phyloP scores from a whole-genome alignment of 805 yeast genomes.

The Saturnispora mendoncae region DNA sequence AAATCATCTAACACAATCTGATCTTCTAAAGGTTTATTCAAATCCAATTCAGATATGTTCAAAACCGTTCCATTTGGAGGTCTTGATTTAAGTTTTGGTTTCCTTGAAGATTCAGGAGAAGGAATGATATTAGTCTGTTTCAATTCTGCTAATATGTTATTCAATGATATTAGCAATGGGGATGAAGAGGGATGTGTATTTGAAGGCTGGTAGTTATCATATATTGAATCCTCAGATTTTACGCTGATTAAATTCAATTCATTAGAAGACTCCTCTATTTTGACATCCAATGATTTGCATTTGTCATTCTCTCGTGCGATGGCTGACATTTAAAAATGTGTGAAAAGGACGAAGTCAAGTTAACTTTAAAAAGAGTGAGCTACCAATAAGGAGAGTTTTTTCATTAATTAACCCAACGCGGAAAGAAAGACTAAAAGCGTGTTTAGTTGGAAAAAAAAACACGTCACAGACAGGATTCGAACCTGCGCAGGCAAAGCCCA shows the following conservation, averaged over 20 bases:
- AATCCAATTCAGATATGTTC: slow-evolving; percentile 27
- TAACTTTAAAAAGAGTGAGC: too few species aligned
- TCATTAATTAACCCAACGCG: background rate
- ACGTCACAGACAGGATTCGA: slow-evolving; percentile 99
- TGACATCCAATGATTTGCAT: too few species aligned
- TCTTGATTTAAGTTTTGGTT: slow-evolving; percentile 38
- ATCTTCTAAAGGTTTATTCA: slow-evolving; percentile 22
- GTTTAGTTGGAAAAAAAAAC: too few species aligned
- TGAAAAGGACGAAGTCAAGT: too few species aligned
- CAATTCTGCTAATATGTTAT: slow-evolving; percentile 1
- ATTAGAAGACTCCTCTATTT: too few species aligned
- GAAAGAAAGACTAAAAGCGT: too few species aligned
- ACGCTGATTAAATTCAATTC: too few species aligned
- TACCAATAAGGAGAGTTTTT: background rate
- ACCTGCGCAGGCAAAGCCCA: slow-evolving; percentile 96
- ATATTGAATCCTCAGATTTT: too few species aligned
- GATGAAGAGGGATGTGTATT: background rate
- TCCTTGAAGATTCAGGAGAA: slow-evolving; percentile 24
- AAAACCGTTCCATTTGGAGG: slow-evolving; percentile 40
- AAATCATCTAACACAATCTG: slow-evolving; percentile 35
- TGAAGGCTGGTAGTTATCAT: too few species aligned
- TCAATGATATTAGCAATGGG: background rate
- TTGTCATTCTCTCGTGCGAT: too few species aligned
- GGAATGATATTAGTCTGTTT: slow-evolving; percentile 13
- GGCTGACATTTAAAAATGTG: too few species aligned